phyloP scores from a whole-genome alignment of 75 land plant genomes.

The Picea sitchensis region DNA sequence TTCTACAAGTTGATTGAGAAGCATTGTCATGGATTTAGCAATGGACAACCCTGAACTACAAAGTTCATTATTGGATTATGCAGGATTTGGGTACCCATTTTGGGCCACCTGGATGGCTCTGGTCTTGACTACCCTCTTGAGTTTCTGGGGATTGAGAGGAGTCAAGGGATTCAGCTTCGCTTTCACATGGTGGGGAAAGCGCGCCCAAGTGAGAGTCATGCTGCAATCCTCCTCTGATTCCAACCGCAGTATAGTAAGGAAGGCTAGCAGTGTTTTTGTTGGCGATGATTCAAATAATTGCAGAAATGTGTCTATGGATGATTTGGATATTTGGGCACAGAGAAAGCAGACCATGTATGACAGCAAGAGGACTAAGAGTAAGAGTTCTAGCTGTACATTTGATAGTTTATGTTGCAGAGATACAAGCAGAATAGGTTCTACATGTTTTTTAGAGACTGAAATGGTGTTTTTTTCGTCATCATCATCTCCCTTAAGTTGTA shows the following conservation, averaged over 20 bases:
- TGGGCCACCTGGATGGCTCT: not conserved
- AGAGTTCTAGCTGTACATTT: not conserved
- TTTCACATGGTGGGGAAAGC: slow-evolving; percentile 1
- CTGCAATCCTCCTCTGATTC: not conserved
- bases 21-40: not conserved
- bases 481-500: not conserved
- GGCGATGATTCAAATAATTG: not conserved
- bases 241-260: not conserved
- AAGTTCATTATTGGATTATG: not conserved
- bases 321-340: not conserved
- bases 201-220: not conserved
- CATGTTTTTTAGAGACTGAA: not conserved
- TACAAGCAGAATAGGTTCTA: not conserved
- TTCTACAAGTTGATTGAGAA: too few relatives aligned
- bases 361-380: not conserved
- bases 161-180: not conserved
- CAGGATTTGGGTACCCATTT: not conserved
- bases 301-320: not conserved
- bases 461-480: not conserved
- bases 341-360: not conserved
- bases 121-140: not conserved
- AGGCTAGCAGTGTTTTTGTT: not conserved
- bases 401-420: not conserved
- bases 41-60: not conserved
- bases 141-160: not conserved